A percentile compares a stretch with the other conserved stretches of the same genome.
Evolutionary conservation across 768 basidiomycete genomes (phyloP).

Genomic region (Lactarius sp.): DNA sequence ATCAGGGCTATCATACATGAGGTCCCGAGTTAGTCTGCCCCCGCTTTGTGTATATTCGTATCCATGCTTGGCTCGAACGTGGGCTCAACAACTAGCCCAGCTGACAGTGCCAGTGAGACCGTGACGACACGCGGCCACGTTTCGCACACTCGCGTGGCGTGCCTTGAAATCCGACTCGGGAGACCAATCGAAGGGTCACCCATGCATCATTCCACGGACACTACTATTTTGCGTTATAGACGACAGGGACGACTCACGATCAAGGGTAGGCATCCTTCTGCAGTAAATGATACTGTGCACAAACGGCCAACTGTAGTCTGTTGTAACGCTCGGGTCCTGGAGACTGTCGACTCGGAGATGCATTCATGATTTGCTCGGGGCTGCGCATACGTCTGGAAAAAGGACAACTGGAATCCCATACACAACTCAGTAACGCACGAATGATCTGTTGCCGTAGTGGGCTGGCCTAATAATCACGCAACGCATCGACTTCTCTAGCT

Average conservation of each 20-base stretch:
- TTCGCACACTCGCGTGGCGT: not conserved
- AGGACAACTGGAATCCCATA: not conserved
- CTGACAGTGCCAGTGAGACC: too few species aligned
- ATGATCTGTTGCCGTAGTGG: not conserved
- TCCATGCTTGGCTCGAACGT: not conserved
- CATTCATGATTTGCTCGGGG: not conserved
- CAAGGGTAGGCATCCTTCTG: not conserved
- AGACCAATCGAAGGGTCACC: not conserved
- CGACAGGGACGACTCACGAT: not conserved
- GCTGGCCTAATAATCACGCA: not conserved
- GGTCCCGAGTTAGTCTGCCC: not conserved
- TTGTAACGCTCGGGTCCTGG: not conserved
- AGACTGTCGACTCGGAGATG: not conserved
- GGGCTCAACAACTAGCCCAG: not conserved
- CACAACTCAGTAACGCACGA: not conserved
- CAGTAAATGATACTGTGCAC: not conserved
- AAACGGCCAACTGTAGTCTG: not conserved
- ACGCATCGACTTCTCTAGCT: not conserved
- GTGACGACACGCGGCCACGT: not conserved
- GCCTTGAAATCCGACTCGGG: not conserved
- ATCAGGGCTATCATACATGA: not conserved
- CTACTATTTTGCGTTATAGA: not conserved
- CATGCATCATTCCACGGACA: not conserved
- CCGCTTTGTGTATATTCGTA: not conserved
- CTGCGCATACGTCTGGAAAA: not conserved